These are phyloP conservation scores for Gautieria morchelliformis DNA, from an alignment of 768 basidiomycete genomes.

Conservation along the genomic window DNA sequence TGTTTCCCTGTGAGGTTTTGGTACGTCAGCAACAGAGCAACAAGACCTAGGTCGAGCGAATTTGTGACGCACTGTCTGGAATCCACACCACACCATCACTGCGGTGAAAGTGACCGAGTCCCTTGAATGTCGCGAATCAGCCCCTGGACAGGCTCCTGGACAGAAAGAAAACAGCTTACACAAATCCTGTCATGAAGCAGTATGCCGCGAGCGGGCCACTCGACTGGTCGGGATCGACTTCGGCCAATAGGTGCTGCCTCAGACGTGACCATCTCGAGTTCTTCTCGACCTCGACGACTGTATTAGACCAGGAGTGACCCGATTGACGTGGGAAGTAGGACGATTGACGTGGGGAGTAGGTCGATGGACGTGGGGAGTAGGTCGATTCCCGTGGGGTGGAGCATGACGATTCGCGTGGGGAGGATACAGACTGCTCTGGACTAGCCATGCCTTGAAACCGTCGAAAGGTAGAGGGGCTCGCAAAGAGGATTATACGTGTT, in stretches of 20 bases:
- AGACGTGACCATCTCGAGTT: background rate
- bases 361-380: no score
- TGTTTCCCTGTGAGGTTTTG: background rate
- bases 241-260: constrained; percentile 12
- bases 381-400: no score
- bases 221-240: constrained; percentile 43
- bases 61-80: constrained; percentile 52
- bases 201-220: constrained; percentile 50
- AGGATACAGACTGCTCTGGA: no score
- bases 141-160: background rate
- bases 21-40: constrained; percentile 4
- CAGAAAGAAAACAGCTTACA: constrained; percentile 29
- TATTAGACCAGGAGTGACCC: background rate
- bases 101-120: constrained; percentile 50
- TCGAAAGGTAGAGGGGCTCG: no score
- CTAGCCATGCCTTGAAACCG: no score
- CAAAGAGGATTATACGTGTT: no score
- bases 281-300: background rate
- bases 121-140: background rate
- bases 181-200: constrained; percentile 75
- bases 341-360: no score
- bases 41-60: background rate
- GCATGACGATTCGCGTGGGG: no score
- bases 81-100: constrained; percentile 77
- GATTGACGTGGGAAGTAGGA: no score